Base-by-base conservation (phyloP, 225 moss, liverwort and hornwort genomes). In the Marchantia paleacea region DNA sequence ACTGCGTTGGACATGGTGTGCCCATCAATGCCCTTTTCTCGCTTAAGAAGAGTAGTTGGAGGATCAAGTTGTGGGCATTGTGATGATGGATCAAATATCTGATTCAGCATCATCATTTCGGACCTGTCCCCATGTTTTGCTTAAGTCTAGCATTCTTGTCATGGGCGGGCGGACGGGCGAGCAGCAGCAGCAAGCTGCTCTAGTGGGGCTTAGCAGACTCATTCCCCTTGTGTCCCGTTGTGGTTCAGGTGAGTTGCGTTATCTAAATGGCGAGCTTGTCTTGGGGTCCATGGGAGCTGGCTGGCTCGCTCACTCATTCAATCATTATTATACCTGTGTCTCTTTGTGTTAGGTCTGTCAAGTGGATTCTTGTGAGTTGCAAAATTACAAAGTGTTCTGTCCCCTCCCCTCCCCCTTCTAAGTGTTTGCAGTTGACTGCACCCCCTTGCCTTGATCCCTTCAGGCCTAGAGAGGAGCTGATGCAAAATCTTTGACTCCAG, bases 401-500 rank as follows among this genome's bases (percentile, higher is more conserved):
- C 18, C 48, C 48, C 71, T 29, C 12, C 28, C 26, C 24, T 10
- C 30, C 67, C 29, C 28, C 26, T 31, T 68, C 16, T 19, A 71
- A 47, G 47, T 50, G 18, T 31, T 47, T 47, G 15, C 15, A 63
- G 63, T 71, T 71, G 47, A 47, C 48, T 22, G 31, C 18, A 18
- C 57, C 4, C 13, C 48, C 0, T 47, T 10, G 49, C 71, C 71
- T 7, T 71, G 71, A 71, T 71, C 49, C 16, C 71, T 39, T 48
- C 71, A 71, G 48, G 20, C 48, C 71, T 49, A 71, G 71, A 48
- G 16, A 31, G 47, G 63, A 63, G 63, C 63, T 63, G 63, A 63
- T 63, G 63, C 63, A 63, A 71, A 71, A 71, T 71, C 12, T 71
- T 71, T 71, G 47, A 16, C 71, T 71, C 71, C 71, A 71, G 71